Percentiles rank a stretch among this genome's conserved stretches.
Evolutionary conservation across 2,329 filamentous ascomycete genomes (phyloP).

Genomic region (Neocucurbitaria cava): DNA sequence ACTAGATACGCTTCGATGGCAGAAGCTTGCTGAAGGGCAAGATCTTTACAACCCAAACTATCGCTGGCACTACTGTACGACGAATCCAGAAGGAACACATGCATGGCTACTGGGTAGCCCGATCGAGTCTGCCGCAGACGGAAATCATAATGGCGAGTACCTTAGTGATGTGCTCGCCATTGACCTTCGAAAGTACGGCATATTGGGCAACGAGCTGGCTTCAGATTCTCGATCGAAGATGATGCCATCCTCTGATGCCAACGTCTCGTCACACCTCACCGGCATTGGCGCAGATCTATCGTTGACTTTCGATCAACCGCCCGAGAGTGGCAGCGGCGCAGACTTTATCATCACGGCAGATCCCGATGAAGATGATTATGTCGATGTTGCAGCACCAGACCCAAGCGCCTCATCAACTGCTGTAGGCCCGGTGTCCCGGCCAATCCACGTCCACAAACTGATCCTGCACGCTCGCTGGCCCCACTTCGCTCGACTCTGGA

Average conservation of each 20-base stretch:
- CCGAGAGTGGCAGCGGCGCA: slow-evolving; percentile 82
- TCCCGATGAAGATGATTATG: slow-evolving; percentile 74
- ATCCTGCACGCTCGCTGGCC: slow-evolving; percentile 96
- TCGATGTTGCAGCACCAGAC: slow-evolving; percentile 61
- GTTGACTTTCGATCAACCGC: slow-evolving; percentile 83
- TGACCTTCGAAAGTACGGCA: slow-evolving; percentile 88
- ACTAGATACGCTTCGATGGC: slow-evolving; percentile 86
- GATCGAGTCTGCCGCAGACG: slow-evolving; percentile 71
- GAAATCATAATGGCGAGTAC: slow-evolving; percentile 82
- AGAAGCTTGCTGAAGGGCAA: slow-evolving; percentile 90
- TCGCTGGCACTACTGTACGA: slow-evolving; percentile 97
- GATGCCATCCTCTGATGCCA: slow-evolving; percentile 60
- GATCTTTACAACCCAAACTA: slow-evolving; percentile 94
- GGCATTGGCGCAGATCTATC: slow-evolving; percentile 86
- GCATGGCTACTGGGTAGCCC: slow-evolving; percentile 96
- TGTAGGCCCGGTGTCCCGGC: slow-evolving; percentile 64
- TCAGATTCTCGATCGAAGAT: slow-evolving; percentile 52
- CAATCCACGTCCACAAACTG: slow-evolving; percentile 93
- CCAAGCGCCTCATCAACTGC: slow-evolving; percentile 39
- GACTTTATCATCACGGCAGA: slow-evolving; percentile 93
- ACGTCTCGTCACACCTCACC: slow-evolving; percentile 59
- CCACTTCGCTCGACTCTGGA: slow-evolving; percentile 91
- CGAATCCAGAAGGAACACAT: slow-evolving; percentile 93
- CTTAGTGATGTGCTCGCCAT: slow-evolving; percentile 94
- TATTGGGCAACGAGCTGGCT: slow-evolving; percentile 78